phyloP scores from a whole-genome alignment of 768 basidiomycete species.

The Mycena belliarum region DNA sequence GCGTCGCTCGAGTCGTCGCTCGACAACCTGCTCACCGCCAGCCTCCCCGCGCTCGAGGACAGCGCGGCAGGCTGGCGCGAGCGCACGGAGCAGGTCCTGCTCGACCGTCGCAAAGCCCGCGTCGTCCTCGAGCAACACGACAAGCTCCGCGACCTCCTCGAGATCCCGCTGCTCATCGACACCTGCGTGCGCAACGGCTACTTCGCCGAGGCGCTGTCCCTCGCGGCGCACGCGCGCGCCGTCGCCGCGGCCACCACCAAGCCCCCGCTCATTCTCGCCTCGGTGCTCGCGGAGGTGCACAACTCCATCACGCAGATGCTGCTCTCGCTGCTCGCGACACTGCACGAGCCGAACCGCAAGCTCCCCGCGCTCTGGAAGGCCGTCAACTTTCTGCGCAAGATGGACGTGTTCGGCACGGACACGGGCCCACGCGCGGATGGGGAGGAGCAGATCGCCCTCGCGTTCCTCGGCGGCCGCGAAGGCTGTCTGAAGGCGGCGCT shows the following conservation, averaged over 20 bases:
- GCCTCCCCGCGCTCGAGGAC: conserved; percentile 77
- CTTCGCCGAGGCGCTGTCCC: conserved; percentile 88
- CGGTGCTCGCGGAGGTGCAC: conserved; percentile 67
- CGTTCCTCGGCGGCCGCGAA: conserved; percentile 77
- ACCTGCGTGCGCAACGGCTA: conserved; percentile 92
- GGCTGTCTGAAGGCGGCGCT: conserved; percentile 61
- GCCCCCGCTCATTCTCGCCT: conserved; percentile 53
- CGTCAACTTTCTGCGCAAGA: conserved; percentile 81
- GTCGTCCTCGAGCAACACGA: conserved; percentile 94
- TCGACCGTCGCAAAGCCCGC: conserved; percentile 72
- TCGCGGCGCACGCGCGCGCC: conserved; percentile 69
- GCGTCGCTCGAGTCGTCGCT: conserved; percentile 76
- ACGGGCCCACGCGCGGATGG: conserved; percentile 39
- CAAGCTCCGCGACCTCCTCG: conserved; percentile 88
- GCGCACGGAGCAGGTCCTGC: conserved; percentile 72
- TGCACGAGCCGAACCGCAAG: conserved; percentile 82
- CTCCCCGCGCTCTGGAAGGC: conserved; percentile 90
- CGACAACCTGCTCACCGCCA: conserved; percentile 58
- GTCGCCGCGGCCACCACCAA: conserved; percentile 45
- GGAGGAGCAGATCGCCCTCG: conserved; percentile 82
- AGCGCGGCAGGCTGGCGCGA: conserved; percentile 71
- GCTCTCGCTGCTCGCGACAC: conserved; percentile 70
- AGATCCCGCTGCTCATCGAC: conserved; percentile 87
- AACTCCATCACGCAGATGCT: conserved; percentile 74
- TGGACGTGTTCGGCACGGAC: conserved; percentile 61